Evolutionary conservation across 805 yeast species (phyloP), one percentile per base, ranked within the genome.

Genomic region (Saccharomycopsis oosterbeekiorum): DNA sequence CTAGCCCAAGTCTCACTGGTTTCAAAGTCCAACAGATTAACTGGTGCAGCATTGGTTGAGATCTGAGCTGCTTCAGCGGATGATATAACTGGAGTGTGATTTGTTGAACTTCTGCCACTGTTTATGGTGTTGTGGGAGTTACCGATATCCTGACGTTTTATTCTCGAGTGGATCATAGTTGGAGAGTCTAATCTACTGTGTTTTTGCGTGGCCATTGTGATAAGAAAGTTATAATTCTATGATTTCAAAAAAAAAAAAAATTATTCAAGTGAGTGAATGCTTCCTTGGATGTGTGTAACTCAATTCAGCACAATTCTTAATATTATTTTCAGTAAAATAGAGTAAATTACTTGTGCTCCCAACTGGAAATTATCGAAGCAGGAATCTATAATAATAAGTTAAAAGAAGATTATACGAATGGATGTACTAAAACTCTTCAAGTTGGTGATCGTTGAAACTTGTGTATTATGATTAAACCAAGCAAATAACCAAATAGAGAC

Each of bases 1-100:
- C 55, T 57, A n/a, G 65, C 65, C 66, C 66, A 64, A 6, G 65
- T 58, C 15, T 62, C 65, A 47, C 61, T 55, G 12, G 61, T 57
- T n/a, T 62, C 65, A 43, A 19, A 17, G 29, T 59, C 62, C 24
- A 55, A 37, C 40, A 29, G 58, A 55, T 50, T 47, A 57, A 11
- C 17, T 4, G 9, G 50, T 14, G 19, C 19, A 53, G 29, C 15
- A 14, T 36, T 36, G 24, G 24, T 29, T 37, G 42, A 3, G 36
- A 26, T 17, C 24, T 29, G 53, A 12, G 58, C 4, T 1, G 53
- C n/a, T 24, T 34, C 55, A 1, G 61, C 53, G 11, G 53, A 47
- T 1, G 53, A 21, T 15, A 47, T 47, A 26, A 47, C 26, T 47
- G 59, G 43, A 10, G 43, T n/a, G 37, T 42, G n/a, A n/a, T 37